Percentiles rank a stretch among this genome's conserved stretches.
These are phyloP conservation scores for Amanita pseudoporphyria DNA, from an alignment of 768 basidiomycete species.

Conservation along the genomic window DNA sequence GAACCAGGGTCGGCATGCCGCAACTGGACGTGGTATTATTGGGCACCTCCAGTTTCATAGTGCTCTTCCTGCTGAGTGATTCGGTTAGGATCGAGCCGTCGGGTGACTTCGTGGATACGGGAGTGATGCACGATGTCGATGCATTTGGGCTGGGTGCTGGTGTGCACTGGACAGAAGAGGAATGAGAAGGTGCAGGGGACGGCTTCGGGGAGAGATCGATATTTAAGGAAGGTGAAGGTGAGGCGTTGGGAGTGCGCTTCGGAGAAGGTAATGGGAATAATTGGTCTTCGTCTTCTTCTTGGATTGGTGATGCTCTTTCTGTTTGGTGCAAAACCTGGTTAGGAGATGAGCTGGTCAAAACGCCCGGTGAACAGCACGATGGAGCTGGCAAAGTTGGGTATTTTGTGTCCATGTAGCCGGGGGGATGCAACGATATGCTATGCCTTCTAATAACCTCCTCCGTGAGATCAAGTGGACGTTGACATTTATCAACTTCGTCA, in stretches of 20 bases:
- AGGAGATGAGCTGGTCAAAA: not conserved
- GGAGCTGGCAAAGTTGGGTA: not conserved
- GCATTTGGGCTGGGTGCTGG: conserved; percentile 23
- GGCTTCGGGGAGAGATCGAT: conserved; percentile 10
- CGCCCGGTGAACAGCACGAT: not conserved
- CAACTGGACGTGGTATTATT: too few relatives aligned
- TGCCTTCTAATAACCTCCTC: conserved; percentile 11
- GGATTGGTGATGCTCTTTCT: conserved; percentile 28
- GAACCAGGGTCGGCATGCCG: not conserved
- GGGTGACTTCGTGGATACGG: conserved; percentile 5
- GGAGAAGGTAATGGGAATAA: conserved; percentile 54
- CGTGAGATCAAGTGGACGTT: conserved; percentile 32
- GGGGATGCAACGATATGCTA: conserved; percentile 6
- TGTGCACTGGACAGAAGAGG: not conserved
- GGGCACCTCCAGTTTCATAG: not conserved
- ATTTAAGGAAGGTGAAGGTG: conserved; percentile 19
- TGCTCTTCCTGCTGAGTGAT: conserved; percentile 1
- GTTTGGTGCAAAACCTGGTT: not conserved
- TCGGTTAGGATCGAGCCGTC: conserved; percentile 8
- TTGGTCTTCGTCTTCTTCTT: conserved; percentile 48
- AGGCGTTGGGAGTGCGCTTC: conserved; percentile 38
- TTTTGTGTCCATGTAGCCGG: conserved; percentile 7
- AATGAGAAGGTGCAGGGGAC: conserved; percentile 12
- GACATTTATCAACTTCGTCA: conserved; percentile 56
- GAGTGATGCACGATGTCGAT: conserved; percentile 18